Percentiles rank a stretch among this genome's conserved stretches.
phyloP scores from a whole-genome alignment of 1,284 basidiomycete species.

The Abortiporus biennis region DNA sequence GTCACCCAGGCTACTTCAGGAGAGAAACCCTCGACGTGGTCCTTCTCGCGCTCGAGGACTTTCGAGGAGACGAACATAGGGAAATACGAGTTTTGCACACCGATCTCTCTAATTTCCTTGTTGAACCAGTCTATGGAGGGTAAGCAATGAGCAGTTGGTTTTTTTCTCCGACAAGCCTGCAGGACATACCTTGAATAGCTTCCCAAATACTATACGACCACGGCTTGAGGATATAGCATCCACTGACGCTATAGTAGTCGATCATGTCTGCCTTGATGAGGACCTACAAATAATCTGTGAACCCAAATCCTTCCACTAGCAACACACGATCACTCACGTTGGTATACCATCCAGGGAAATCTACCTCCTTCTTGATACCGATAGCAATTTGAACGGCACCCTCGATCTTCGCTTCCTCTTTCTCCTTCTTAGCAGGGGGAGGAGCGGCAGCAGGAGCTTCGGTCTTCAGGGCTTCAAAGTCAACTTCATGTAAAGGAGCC shows the following conservation, averaged over 20 bases:
- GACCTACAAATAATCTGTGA: conserved; percentile 59
- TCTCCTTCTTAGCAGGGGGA: conserved; percentile 45
- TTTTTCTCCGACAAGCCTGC: too few species aligned
- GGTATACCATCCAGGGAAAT: conserved; percentile 93
- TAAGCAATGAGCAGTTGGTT: conserved; percentile 2
- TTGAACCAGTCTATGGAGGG: conserved; percentile 84
- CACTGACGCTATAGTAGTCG: conserved; percentile 98
- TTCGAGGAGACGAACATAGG: conserved; percentile 97
- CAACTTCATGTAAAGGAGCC: conserved; percentile 62
- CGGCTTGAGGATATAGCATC: conserved; percentile 97
- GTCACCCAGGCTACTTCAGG: conserved; percentile 99
- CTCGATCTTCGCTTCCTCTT: conserved; percentile 77
- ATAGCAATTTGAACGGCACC: conserved; percentile 89
- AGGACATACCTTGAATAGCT: conserved; percentile 82
- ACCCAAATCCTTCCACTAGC: too few species aligned
- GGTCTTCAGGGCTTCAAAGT: conserved; percentile 63
- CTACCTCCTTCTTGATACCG: conserved; percentile 91
- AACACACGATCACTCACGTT: conserved; percentile 59
- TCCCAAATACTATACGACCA: conserved; percentile 99
- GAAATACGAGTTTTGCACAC: conserved; percentile 97
- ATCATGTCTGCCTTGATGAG: conserved; percentile 98
- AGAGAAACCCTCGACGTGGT: conserved; percentile 99
- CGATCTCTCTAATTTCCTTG: conserved; percentile 86
- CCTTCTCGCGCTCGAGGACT: conserved; percentile 94
- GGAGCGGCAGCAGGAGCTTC: conserved; percentile 33